phyloP scores from a whole-genome alignment of 768 basidiomycete genomes.

The Lactifluus piperatus region DNA sequence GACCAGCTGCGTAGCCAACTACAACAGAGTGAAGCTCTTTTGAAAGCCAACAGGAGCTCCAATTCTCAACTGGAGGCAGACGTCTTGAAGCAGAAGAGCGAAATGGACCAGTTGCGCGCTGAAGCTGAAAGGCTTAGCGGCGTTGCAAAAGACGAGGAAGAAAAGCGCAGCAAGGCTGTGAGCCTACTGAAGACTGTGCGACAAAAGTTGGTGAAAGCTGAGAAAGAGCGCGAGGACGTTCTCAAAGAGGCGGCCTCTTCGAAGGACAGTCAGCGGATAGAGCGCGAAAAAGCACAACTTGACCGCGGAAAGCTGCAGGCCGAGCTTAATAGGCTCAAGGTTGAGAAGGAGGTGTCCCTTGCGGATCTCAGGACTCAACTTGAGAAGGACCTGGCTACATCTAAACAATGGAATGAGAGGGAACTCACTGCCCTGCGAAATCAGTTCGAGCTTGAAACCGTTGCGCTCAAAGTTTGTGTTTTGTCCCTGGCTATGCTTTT shows the following conservation, averaged over 20 bases:
- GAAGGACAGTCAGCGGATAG: constrained; percentile 43
- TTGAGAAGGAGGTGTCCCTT: constrained; percentile 55
- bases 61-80: constrained; percentile 42
- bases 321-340: constrained; percentile 53
- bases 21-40: constrained; percentile 58
- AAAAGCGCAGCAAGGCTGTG: constrained; percentile 92
- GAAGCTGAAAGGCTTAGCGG: constrained; percentile 56
- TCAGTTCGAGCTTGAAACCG: constrained; percentile 71
- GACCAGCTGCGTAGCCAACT: constrained; percentile 62
- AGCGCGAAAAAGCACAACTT: constrained; percentile 33
- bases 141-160: constrained; percentile 86
- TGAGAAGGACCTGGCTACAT: constrained; percentile 55
- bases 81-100: constrained; percentile 40
- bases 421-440: constrained; percentile 56
- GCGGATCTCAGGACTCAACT: constrained; percentile 55
- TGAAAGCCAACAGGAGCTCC: constrained; percentile 48
- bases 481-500: background rate
- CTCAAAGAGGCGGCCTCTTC: constrained; percentile 50
- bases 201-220: constrained; percentile 92
- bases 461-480: constrained; percentile 58
- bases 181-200: constrained; percentile 90
- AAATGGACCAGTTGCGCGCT: constrained; percentile 48
- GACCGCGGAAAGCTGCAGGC: constrained; percentile 48
- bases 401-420: constrained; percentile 65
- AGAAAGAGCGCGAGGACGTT: constrained; percentile 85